Percentiles rank a stretch among this genome's conserved stretches.
These are phyloP conservation scores for Micractinium sp. DNA, from an alignment of 139 green algal species.

Conservation along the genomic window DNA sequence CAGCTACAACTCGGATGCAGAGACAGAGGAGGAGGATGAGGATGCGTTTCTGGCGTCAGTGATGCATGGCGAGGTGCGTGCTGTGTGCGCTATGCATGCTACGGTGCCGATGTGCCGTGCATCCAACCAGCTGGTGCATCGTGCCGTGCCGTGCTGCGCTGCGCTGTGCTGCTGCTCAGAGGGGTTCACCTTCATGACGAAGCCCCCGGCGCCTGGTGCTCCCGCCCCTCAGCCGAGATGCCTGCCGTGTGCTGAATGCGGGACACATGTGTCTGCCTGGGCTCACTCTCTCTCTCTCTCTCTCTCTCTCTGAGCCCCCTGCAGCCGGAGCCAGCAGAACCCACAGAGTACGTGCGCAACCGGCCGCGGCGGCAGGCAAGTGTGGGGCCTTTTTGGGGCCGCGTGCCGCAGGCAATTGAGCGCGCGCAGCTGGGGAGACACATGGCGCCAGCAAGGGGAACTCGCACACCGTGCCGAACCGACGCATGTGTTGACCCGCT, in stretches of 20 bases:
- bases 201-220: too few species aligned
- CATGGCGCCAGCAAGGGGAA: not conserved
- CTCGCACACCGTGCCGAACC: not conserved
- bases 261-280: not conserved
- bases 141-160: too few species aligned
- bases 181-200: too few species aligned
- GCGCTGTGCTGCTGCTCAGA: too few species aligned
- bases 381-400: too few species aligned
- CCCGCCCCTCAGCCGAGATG: too few species aligned
- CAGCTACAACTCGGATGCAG: not conserved
- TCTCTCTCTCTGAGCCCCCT: not conserved
- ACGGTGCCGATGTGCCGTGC: not conserved
- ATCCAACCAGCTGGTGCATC: not conserved
- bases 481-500: not conserved
- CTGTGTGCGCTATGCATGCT: not conserved
- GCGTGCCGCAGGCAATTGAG: too few species aligned
- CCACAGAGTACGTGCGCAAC: constrained; percentile 74
- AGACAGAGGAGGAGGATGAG: constrained; percentile 33
- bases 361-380: constrained; percentile 60
- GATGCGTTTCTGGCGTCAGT: constrained; percentile 8
- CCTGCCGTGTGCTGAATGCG: not conserved
- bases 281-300: not conserved
- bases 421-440: too few species aligned
- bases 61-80: not conserved
- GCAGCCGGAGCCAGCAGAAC: constrained; percentile 25